Conservation (phyloP, 1,284 basidiomycete genomes). For the Porodaedalea pini region DNA sequence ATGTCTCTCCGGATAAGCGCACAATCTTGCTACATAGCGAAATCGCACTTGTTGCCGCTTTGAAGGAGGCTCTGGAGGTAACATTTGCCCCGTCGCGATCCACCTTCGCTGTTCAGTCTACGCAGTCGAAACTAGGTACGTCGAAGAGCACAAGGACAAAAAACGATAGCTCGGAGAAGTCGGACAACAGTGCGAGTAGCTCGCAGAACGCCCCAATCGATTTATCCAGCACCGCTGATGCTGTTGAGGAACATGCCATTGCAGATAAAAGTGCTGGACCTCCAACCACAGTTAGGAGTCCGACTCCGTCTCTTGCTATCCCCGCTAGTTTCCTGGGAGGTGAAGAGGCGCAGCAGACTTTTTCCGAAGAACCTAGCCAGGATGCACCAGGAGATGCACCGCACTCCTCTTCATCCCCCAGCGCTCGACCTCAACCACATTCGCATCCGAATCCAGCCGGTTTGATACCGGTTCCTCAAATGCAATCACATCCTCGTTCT, state of each 20-base stretch:
- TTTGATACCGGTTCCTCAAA: neutral
- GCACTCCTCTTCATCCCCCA: constrained; percentile 10
- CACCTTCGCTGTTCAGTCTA: constrained; percentile 54
- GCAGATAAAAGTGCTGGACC: neutral
- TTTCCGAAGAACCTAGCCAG: neutral
- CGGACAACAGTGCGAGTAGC: neutral
- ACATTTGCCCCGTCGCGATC: constrained; percentile 66
- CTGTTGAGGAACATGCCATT: neutral
- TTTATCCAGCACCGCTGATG: neutral
- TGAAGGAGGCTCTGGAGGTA: constrained; percentile 66
- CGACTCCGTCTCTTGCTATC: neutral
- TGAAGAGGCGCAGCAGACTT: constrained; percentile 20
- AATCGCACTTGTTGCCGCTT: constrained; percentile 69
- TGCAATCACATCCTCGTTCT: neutral
- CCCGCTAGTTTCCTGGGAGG: neutral
- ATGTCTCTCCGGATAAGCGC: constrained; percentile 95
- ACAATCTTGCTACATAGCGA: constrained; percentile 93
- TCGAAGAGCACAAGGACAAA: neutral
- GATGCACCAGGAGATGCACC: neutral
- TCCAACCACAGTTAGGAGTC: neutral
- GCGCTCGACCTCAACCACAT: neutral
- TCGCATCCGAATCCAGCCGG: neutral
- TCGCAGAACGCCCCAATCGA: neutral
- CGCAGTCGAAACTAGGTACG: constrained; percentile 12
- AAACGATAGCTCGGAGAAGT: neutral